Evolutionary conservation across 2,329 filamentous ascomycete genomes (phyloP).

Genomic region (Sporothrix pallida): DNA sequence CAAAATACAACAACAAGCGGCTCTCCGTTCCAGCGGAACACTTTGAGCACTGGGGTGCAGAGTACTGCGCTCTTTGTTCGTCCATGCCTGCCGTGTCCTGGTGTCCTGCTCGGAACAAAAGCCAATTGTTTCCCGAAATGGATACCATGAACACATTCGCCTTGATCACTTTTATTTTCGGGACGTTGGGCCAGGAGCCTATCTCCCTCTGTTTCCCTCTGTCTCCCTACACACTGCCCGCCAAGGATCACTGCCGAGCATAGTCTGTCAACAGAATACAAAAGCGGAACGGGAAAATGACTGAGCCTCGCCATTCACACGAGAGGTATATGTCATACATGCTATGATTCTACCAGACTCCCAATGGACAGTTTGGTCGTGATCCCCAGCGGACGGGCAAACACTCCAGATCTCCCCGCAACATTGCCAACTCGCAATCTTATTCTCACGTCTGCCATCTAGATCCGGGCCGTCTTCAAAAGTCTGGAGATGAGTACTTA

Average conservation of each 20-base stretch:
- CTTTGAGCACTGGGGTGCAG: too few species aligned
- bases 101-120: conserved; percentile 24
- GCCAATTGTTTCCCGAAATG: conserved; percentile 13
- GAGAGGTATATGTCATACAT: conserved; percentile 3
- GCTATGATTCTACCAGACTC: neutral
- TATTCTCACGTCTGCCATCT: neutral
- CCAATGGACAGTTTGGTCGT: neutral
- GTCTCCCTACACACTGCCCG: neutral
- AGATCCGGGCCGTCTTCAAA: neutral
- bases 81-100: neutral
- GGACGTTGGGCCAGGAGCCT: conserved; percentile 10
- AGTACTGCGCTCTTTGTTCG: neutral
- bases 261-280: neutral
- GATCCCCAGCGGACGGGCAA: neutral
- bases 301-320: conserved; percentile 25
- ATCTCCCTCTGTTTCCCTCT: conserved; percentile 13
- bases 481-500: neutral
- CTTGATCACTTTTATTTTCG: neutral
- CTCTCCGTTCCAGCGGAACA: conserved; percentile 24
- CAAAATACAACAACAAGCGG: neutral
- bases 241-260: conserved; percentile 12
- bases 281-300: conserved; percentile 7
- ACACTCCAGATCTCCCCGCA: neutral
- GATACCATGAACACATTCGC: neutral
- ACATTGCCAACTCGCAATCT: neutral